Evolutionary conservation across 106 monocot genomes (phyloP).

Genomic region (Apostasia shenzhenica): DNA sequence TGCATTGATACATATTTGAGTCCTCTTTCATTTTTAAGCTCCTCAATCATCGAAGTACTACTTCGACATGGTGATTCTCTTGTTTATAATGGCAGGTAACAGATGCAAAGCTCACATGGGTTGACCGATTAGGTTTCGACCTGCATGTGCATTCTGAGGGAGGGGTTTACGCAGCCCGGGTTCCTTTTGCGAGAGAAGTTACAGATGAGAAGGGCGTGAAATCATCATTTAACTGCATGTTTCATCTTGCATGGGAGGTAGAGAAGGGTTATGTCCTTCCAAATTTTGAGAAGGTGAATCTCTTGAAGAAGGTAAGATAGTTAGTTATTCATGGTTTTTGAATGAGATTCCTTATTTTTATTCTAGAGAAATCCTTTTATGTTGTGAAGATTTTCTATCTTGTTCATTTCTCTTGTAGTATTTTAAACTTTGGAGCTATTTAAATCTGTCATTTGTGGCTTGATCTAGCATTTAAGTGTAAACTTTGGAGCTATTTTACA

Average conservation of each 20-base stretch:
- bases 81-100: slow-evolving; percentile 36
- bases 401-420: no score
- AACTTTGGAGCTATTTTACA: no score
- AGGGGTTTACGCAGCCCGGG: slow-evolving; percentile 49
- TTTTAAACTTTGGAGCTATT: no score
- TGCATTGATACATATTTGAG: no score
- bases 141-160: slow-evolving; percentile 44
- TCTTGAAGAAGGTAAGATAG: slow-evolving; percentile 65
- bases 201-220: slow-evolving; percentile 84
- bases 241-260: slow-evolving; percentile 92
- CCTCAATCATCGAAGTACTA: no score
- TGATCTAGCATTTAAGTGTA: no score
- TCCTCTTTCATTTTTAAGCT: no score
- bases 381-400: no score
- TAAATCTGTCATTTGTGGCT: no score
- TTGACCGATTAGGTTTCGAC: slow-evolving; percentile 85
- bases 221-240: slow-evolving; percentile 89
- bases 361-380: no score
- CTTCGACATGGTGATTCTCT: no score
- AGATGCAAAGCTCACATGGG: slow-evolving; percentile 74
- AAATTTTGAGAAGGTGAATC: slow-evolving; percentile 66
- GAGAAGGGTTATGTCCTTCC: slow-evolving; percentile 60
- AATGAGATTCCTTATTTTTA: no score
- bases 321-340: slow-evolving; percentile 10
- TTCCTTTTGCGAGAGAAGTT: slow-evolving; percentile 85